Evolutionary conservation across 148 eudicot genomes (phyloP).

Genomic region (Oxyria digyna): DNA sequence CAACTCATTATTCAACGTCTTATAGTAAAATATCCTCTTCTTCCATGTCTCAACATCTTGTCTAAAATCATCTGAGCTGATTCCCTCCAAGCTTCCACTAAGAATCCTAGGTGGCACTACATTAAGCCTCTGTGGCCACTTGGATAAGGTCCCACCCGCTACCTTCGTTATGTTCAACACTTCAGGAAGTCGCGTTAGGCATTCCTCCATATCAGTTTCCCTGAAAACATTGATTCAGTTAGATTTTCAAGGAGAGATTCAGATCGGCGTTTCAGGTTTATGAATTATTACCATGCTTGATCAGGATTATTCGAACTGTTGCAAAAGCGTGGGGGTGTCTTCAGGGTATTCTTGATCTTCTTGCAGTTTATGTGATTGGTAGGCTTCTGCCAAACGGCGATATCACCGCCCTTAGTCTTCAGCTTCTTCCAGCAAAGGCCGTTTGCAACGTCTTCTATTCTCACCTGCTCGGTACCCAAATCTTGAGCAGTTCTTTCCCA

Average conservation of each 20-base stretch:
- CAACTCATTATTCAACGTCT: constrained; percentile 31
- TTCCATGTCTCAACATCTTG: constrained; percentile 53
- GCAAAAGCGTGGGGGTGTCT: constrained; percentile 26
- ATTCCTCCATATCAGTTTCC: constrained; percentile 62
- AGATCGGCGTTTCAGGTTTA: neutral
- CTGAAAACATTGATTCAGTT: constrained; percentile 18
- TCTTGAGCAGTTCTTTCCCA: constrained; percentile 36
- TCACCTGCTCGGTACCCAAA: constrained; percentile 29
- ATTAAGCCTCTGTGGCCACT: constrained; percentile 69
- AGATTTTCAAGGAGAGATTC: neutral
- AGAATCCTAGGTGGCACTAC: constrained; percentile 54
- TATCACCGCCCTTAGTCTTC: constrained; percentile 24
- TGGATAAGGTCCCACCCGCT: constrained; percentile 54
- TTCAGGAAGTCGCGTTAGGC: constrained; percentile 69
- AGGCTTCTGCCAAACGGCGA: constrained; percentile 59
- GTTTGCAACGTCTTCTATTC: constrained; percentile 31
- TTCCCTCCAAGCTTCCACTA: constrained; percentile 41
- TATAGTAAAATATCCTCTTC: constrained; percentile 43
- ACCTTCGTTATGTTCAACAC: constrained; percentile 41
- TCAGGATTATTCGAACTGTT: constrained; percentile 44
- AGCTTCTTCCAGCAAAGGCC: constrained; percentile 56
- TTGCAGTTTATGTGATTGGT: constrained; percentile 45
- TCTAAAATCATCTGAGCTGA: constrained; percentile 32
- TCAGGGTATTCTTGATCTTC: constrained; percentile 21
- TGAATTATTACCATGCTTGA: constrained; percentile 60